These are phyloP conservation scores for Penium margaritaceum DNA, from an alignment of 139 green algal genomes.

Conservation along the genomic window DNA sequence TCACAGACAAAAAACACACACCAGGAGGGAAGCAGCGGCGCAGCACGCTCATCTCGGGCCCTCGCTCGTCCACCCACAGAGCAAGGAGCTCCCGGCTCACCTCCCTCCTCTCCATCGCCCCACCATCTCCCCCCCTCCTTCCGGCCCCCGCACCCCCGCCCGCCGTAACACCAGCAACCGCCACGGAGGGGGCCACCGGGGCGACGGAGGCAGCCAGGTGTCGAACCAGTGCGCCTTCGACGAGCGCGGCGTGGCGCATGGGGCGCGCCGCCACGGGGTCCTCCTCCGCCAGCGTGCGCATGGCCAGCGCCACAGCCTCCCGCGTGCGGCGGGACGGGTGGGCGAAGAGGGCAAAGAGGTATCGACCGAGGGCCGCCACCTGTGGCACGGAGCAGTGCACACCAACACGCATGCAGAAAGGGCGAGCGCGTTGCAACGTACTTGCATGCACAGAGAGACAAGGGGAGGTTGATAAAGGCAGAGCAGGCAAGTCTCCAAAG, in stretches of 20 bases:
- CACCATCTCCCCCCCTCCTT: too few species aligned
- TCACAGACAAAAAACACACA: too few species aligned
- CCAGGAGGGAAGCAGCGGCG: constrained; percentile 32
- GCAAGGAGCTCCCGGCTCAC: constrained; percentile 42
- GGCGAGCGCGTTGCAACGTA: too few species aligned
- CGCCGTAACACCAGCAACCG: too few species aligned
- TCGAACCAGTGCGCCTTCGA: constrained; percentile 33
- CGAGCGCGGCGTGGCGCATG: constrained; percentile 41
- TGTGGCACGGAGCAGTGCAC: too few species aligned
- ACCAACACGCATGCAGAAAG: too few species aligned
- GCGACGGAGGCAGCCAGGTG: constrained; percentile 29
- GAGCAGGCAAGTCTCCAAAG: too few species aligned
- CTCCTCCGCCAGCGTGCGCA: constrained; percentile 45
- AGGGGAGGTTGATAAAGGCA: too few species aligned
- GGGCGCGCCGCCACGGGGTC: constrained; percentile 26
- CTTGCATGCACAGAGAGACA: too few species aligned
- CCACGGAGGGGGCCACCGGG: neutral
- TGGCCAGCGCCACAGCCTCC: constrained; percentile 39
- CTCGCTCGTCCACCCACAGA: constrained; percentile 34
- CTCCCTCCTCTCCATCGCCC: constrained; percentile 23
- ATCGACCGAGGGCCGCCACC: constrained; percentile 24
- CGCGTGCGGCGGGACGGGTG: constrained; percentile 30
- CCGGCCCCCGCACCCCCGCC: too few species aligned
- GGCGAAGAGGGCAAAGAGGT: constrained; percentile 40
- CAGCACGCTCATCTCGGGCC: constrained; percentile 16